phyloP scores from a whole-genome alignment of 495 filamentous ascomycete genomes.

The Penicillium ochrochloron region DNA sequence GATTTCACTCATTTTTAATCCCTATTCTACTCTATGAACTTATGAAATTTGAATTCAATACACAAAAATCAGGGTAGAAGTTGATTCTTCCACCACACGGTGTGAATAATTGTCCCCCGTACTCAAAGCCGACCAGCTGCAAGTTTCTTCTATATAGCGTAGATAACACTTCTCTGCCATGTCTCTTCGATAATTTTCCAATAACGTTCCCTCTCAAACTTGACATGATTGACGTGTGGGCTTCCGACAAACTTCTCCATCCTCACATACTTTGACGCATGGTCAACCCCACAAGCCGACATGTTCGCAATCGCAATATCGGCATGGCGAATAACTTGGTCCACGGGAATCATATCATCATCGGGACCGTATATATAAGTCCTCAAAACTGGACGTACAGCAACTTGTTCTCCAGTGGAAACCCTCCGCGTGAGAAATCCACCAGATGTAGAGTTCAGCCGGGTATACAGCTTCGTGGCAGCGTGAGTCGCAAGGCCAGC shows the following conservation, averaged over 20 bases:
- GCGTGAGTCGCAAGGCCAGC: background rate
- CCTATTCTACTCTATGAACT: no score
- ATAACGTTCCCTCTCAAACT: background rate
- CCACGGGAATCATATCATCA: background rate
- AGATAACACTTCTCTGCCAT: background rate
- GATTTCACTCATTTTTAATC: no score
- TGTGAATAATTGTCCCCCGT: background rate
- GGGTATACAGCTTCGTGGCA: background rate
- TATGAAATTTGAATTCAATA: no score
- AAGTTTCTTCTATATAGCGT: background rate
- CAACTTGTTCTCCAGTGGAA: background rate
- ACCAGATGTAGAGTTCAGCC: background rate
- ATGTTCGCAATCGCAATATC: background rate
- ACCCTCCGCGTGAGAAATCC: background rate
- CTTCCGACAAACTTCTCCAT: background rate
- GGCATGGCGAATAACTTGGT: background rate
- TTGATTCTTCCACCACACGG: no score
- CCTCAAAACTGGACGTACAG: background rate
- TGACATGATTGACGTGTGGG: constrained; percentile 1
- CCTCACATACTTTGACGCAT: background rate
- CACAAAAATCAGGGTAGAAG: no score
- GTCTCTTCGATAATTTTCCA: background rate
- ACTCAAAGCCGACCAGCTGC: background rate
- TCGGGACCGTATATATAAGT: background rate
- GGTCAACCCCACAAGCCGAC: background rate